A percentile compares a stretch with the other conserved stretches of the same genome.
Conservation (phyloP, 345 rosid genomes). For the Geranium brycei region DNA sequence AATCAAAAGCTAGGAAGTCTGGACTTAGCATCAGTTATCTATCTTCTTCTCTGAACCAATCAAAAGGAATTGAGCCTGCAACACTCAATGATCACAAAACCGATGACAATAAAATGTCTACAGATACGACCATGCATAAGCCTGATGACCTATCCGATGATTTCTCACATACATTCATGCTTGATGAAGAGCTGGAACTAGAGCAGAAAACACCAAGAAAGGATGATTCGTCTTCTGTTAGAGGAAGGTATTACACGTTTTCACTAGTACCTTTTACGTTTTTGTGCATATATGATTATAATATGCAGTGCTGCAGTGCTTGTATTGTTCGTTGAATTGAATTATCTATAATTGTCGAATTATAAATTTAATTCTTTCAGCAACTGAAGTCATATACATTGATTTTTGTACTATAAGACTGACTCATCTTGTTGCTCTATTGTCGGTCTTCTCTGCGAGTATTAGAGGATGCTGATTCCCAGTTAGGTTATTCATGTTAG, state of each 20-base stretch:
- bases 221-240: slow-evolving; percentile 25
- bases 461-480: too few species aligned
- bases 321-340: too few species aligned
- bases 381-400: too few species aligned
- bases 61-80: slow-evolving; percentile 26
- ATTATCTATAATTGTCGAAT: too few species aligned
- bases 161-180: slow-evolving; percentile 69
- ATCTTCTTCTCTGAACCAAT: slow-evolving; percentile 9
- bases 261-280: not conserved
- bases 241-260: slow-evolving; percentile 37
- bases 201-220: slow-evolving; percentile 52
- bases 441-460: too few species aligned
- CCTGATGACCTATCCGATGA: slow-evolving; percentile 48
- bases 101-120: slow-evolving; percentile 17
- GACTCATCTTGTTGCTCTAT: too few species aligned
- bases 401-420: too few species aligned
- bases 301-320: not conserved
- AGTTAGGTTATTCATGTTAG: too few species aligned
- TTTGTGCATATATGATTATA: not conserved
- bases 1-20: slow-evolving; percentile 15
- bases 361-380: too few species aligned
- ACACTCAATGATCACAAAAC: slow-evolving; percentile 13
- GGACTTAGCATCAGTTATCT: slow-evolving; percentile 9
- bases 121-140: slow-evolving; percentile 18
- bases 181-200: slow-evolving; percentile 87